These are phyloP conservation scores for Aphanomyces stellatus DNA, from an alignment of 352 stramenopile genomes.

Conservation along the genomic window DNA sequence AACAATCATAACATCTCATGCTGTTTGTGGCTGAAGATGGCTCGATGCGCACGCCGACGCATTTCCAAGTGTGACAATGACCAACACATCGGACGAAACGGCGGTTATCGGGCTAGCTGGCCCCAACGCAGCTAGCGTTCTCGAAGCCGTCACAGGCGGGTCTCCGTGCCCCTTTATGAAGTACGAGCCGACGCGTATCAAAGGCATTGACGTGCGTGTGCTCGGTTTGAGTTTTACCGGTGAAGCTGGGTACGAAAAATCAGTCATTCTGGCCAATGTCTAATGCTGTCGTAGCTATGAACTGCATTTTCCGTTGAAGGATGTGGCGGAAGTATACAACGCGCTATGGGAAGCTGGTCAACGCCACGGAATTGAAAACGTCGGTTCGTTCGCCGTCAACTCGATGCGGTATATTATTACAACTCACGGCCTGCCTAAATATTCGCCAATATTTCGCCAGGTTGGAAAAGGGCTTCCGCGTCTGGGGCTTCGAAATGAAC, in stretches of 20 bases:
- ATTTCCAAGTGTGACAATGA: neutral
- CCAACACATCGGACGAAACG: conserved; percentile 13
- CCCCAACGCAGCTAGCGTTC: neutral
- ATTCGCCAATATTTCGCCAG: too few relatives aligned
- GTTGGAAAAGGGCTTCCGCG: conserved; percentile 17
- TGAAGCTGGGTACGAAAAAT: conserved; percentile 10
- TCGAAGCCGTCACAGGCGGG: neutral
- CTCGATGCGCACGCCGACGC: conserved; percentile 4
- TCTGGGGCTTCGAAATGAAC: conserved; percentile 19
- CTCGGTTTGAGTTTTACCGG: conserved; percentile 18
- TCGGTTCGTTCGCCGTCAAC: conserved; percentile 15
- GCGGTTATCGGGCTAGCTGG: conserved; percentile 10
- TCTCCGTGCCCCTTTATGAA: conserved; percentile 15
- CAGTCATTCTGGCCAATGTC: neutral
- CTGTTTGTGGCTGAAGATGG: conserved; percentile 19
- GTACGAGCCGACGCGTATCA: neutral
- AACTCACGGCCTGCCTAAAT: neutral
- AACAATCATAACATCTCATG: neutral
- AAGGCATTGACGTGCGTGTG: conserved; percentile 5
- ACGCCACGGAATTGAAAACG: neutral
- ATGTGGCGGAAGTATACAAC: conserved; percentile 5
- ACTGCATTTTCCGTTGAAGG: conserved; percentile 4
- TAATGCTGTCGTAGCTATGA: conserved; percentile 3
- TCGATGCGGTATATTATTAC: neutral
- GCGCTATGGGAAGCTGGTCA: conserved; percentile 13